Base-by-base conservation (phyloP, 768 basidiomycete species). In the Tylopilus cervinicoccineus region DNA sequence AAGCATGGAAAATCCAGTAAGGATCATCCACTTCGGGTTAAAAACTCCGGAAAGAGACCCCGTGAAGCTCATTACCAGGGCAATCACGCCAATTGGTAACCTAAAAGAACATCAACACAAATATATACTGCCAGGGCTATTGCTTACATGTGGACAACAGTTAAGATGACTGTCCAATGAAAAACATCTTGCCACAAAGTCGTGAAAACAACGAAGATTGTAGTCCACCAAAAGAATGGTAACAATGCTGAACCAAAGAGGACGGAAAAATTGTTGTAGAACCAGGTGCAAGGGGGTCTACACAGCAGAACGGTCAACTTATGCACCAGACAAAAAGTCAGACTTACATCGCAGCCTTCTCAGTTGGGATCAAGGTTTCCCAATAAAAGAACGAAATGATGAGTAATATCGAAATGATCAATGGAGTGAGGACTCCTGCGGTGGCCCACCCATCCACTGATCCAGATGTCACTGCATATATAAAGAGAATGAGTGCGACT, bases 391-490 rank as follows among this genome's bases (percentile, higher is more conserved):
- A 83, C 1, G 45, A 61, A 23, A 63, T 53, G 29, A 64, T 56
- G 11, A 76, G 51, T 8, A 72, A 28, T 48, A 77, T 57, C 6
- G 79, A 74, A 28, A 80, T 54, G 10, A 78, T 58, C 32, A 83
- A 63, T 0, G 76, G 73, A 5, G 63, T 67, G 41, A 81, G 60
- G 47, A 80, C 76, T 16, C 60, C 52, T 5, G 76, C 69, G 1
- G 70, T 61, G 5, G 57, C 60, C 81, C 81, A 83, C 17, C 80
- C 78, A 42, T 60, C 61, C 16, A 70, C 68, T 7, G 81, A 72
- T 22, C 76, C 78, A 27, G 71, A 69, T 0, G 72, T 76, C 17
- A 74, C 57, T 2, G 73, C 68, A 39, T 73, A 74, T 3, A 75
- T 69, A 45, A 74, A 71, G 23, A 75, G 52, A 40, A 73, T 59